These are phyloP conservation scores for Populus deltoides DNA, from an alignment of 345 rosid genomes.

Conservation along the genomic window DNA sequence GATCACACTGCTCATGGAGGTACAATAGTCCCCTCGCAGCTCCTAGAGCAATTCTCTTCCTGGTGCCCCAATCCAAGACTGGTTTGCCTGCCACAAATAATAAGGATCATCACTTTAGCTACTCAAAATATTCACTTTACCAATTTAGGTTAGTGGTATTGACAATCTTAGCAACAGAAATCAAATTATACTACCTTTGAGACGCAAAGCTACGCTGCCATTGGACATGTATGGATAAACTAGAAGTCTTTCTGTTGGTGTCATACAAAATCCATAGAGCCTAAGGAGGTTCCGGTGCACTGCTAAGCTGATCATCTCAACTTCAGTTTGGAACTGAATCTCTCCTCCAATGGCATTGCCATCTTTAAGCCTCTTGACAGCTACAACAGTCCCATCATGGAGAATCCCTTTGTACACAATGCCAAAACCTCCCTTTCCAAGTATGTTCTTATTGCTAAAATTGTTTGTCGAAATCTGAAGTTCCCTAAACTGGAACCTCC, in stretches of 20 bases:
- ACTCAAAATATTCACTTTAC: neutral
- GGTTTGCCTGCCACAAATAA: conserved; percentile 49
- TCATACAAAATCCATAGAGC: conserved; percentile 80
- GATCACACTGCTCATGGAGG: conserved; percentile 97
- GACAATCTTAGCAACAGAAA: neutral
- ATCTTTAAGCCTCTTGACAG: conserved; percentile 93
- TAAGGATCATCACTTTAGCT: neutral
- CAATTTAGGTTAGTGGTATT: neutral
- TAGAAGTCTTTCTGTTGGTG: conserved; percentile 80
- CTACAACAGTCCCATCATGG: conserved; percentile 73
- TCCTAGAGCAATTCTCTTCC: conserved; percentile 93
- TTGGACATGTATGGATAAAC: conserved; percentile 96
- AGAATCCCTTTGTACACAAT: conserved; percentile 87
- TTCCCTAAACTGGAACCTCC: conserved; percentile 83
- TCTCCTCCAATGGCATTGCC: conserved; percentile 77
- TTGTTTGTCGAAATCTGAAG: conserved; percentile 78
- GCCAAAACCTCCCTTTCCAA: conserved; percentile 96
- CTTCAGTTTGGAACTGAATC: conserved; percentile 89
- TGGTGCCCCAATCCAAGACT: conserved; percentile 81
- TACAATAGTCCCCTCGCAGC: conserved; percentile 88
- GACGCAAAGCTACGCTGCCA: conserved; percentile 94
- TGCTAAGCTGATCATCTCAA: conserved; percentile 97
- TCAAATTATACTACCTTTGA: conserved; percentile 54
- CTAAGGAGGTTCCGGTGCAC: conserved; percentile 91
- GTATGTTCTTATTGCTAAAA: conserved; percentile 82